Evolutionary conservation across 805 yeast genomes (phyloP).

Genomic region (Dipodascus geniculatus): DNA sequence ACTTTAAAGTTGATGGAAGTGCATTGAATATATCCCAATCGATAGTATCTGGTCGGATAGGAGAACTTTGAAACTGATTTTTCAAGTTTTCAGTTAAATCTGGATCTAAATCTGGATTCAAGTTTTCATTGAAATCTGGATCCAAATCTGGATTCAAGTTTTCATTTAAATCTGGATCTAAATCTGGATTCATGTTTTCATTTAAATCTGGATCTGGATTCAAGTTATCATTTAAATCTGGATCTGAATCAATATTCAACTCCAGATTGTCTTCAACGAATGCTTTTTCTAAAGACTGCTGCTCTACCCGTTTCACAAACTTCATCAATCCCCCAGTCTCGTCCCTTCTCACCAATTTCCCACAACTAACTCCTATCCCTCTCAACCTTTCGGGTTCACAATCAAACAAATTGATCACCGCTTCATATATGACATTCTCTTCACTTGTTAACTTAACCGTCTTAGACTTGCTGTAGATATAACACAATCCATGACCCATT

Average conservation of each 20-base stretch:
- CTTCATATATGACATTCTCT: constrained; percentile 35
- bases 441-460: constrained; percentile 49
- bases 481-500: constrained; percentile 79
- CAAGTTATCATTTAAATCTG: no score
- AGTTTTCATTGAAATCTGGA: no score
- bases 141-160: no score
- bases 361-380: constrained; percentile 49
- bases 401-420: constrained; percentile 40
- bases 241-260: no score
- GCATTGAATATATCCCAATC: not conserved
- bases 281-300: not conserved
- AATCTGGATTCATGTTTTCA: no score
- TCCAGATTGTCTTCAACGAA: no score
- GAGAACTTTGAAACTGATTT: not conserved
- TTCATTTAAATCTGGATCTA: not conserved
- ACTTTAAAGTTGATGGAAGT: not conserved
- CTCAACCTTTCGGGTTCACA: constrained; percentile 60
- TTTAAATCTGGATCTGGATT: no score
- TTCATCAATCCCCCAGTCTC: not conserved
- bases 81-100: not conserved
- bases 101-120: no score
- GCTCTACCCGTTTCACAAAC: not conserved
- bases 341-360: not conserved
- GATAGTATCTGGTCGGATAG: not conserved
- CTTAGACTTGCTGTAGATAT: constrained; percentile 45